Base-by-base conservation (phyloP, 169 alveolate genomes). In the Plasmodium yoelii region DNA sequence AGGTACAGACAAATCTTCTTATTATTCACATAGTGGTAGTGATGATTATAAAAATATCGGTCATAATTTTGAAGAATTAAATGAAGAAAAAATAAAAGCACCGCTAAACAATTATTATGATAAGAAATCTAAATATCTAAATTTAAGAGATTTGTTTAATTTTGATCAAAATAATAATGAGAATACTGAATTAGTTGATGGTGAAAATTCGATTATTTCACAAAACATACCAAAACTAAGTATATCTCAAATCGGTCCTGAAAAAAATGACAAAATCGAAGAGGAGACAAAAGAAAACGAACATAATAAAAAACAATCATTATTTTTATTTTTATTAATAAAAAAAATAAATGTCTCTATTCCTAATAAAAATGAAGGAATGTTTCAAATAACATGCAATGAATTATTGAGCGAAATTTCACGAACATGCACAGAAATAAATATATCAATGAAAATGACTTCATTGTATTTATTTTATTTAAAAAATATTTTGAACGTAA, bases 401-500 rank as follows among this genome's bases (percentile, higher is more conserved):
- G 67, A 53, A 26, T 82, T 82, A 51, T 53, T 82, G 73, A 47
- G 80, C 34, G 90, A 82, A 61, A 13, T 82, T 22, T 53, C 55
- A 67, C 57, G 26, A 42, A 39, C 68, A 60, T 15, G 46, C 19
- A 44, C 12, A 24, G 56, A 7, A 10, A 34, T 82, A 46, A 67
- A 82, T 56, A 39, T 82, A 22, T 82, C 90, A 4, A 18, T 65
- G 55, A 82, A 67, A 82, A 65, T 61, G 24, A 51, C 56, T 9
- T 65, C 90, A 2, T 46, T 65, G 13, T 82, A 82, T 71, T 67
- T 82, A 28, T 82, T 67, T 70, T 82, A 82, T 49, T n/a, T 82
- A 18, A 49, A 51, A 22, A 34, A 61, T 22, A 15, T 67, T 53
- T 53, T 59, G 34, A 67, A 47, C n/a, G 67, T 26, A 59, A n/a